Conservation (phyloP, 331 rosid genomes). For the Phaseolus coccineus region DNA sequence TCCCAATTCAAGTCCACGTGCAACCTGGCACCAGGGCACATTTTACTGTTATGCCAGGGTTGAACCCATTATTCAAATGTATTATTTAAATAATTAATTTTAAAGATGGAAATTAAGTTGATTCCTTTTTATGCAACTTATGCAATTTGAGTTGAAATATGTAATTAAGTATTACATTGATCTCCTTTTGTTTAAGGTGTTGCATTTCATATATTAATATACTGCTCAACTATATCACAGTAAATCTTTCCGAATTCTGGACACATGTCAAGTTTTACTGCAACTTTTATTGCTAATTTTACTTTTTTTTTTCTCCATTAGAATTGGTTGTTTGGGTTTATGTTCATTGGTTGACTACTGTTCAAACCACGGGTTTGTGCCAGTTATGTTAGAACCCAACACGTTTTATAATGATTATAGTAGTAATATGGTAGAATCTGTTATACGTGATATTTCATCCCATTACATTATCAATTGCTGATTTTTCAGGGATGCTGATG, state of each 20-base stretch:
- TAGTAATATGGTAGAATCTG: background rate
- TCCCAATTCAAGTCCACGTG: no score
- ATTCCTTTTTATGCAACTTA: background rate
- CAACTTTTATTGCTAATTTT: background rate
- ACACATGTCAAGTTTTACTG: background rate
- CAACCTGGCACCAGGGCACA: no score
- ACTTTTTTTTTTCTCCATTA: background rate
- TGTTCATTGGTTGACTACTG: background rate
- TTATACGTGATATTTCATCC: conserved; percentile 20
- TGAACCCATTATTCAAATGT: background rate
- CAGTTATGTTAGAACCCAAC: background rate
- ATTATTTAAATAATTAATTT: background rate
- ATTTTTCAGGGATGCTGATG: conserved; percentile 54
- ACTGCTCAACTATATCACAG: background rate
- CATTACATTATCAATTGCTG: conserved; percentile 2
- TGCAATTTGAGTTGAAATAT: conserved; percentile 6
- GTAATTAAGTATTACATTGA: background rate
- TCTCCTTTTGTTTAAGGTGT: background rate
- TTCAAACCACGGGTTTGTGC: background rate
- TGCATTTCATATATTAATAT: background rate
- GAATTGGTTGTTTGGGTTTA: conserved; percentile 2
- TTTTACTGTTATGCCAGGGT: background rate
- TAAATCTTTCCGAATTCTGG: background rate
- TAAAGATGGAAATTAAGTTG: background rate
- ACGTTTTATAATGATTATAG: conserved; percentile 22